A percentile compares a stretch with the other conserved stretches of the same genome.
Evolutionary conservation across 208 protist species (phyloP).

Genomic region (Acanthamoeba healyi): DNA sequence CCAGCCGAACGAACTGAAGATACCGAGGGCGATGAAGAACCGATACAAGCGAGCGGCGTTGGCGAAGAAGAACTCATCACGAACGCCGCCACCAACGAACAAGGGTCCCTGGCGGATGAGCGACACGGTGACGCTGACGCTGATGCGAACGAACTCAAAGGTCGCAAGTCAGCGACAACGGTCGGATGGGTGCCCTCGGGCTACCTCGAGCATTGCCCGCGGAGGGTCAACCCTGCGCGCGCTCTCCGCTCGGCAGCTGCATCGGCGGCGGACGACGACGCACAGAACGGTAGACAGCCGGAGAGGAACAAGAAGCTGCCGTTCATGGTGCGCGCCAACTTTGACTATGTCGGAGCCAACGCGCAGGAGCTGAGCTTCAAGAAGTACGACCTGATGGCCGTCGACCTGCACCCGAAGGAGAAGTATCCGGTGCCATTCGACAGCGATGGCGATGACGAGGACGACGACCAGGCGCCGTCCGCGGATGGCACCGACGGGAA

Average conservation of each 20-base stretch:
- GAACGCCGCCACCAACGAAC: too few relatives aligned
- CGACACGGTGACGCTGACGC: background rate
- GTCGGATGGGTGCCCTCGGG: slow-evolving; percentile 42
- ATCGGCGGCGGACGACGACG: background rate
- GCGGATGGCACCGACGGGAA: background rate
- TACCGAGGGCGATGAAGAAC: background rate
- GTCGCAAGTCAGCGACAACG: background rate
- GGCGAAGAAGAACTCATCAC: background rate
- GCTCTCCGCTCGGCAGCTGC: background rate
- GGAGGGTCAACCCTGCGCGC: background rate
- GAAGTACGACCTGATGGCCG: slow-evolving; percentile 69
- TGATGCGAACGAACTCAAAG: background rate
- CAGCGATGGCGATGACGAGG: background rate
- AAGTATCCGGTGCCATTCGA: background rate
- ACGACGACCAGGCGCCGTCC: background rate
- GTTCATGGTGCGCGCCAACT: slow-evolving; percentile 70
- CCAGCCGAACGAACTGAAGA: background rate
- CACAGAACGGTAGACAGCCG: background rate
- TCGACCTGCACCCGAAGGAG: slow-evolving; percentile 1
- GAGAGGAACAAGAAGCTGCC: background rate
- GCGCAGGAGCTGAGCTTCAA: slow-evolving; percentile 65
- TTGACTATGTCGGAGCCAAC: slow-evolving; percentile 54
- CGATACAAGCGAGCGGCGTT: background rate
- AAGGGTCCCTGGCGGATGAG: too few relatives aligned
- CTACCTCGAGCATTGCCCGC: background rate